Conservation (phyloP, 2,329 filamentous ascomycete genomes). For the Fusarium siculi region DNA sequence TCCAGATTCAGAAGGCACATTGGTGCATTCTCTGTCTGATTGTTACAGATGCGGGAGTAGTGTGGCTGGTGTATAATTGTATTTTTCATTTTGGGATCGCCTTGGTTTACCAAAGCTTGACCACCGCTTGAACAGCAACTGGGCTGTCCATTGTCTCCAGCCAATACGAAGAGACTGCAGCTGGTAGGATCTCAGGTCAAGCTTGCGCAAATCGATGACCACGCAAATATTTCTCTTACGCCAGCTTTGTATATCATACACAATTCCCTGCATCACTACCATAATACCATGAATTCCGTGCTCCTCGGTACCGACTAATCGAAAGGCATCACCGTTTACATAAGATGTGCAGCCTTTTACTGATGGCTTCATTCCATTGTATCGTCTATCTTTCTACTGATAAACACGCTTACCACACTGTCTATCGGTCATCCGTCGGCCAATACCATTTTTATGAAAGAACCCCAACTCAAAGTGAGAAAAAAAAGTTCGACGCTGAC, state of each 20-base stretch:
- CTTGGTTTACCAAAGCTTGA: constrained; percentile 10
- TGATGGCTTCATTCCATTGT: constrained; percentile 2
- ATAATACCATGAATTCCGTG: not conserved
- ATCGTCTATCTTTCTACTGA: constrained; percentile 2
- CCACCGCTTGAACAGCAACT: constrained; percentile 7
- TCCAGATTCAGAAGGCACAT: not conserved
- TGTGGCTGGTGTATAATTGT: not conserved
- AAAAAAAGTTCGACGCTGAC: not conserved
- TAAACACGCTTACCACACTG: not conserved
- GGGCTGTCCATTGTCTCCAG: not conserved
- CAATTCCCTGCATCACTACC: constrained; percentile 1
- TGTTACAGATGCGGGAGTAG: not conserved
- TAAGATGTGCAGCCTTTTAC: not conserved
- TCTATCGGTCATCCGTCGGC: not conserved
- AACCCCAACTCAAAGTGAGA: not conserved
- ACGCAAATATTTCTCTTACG: not conserved
- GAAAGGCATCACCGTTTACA: not conserved
- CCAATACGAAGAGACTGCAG: not conserved
- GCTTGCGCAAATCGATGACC: not conserved
- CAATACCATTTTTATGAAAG: not conserved
- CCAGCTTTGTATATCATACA: not conserved
- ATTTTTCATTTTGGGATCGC: not conserved
- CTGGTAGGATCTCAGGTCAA: not conserved
- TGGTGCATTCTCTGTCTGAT: not conserved
- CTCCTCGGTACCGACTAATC: not conserved